A percentile compares a stretch with the other conserved stretches of the same genome.
These are phyloP conservation scores for Sphenostylis stenocarpa DNA, from an alignment of 306 rosid genomes.

Conservation along the genomic window DNA sequence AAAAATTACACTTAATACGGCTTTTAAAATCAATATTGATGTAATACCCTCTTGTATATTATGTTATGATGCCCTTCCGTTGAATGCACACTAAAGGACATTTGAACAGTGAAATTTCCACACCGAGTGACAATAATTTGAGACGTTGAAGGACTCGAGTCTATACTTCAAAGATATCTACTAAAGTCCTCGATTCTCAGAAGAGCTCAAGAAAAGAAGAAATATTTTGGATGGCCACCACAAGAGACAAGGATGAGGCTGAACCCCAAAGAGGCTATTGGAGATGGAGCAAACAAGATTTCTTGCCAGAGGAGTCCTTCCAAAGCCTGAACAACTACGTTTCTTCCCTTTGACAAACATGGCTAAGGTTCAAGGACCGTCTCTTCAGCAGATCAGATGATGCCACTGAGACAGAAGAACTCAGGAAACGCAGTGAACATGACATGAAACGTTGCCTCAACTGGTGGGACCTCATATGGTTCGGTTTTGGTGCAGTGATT, in stretches of 20 bases:
- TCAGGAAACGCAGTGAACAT: constrained; percentile 59
- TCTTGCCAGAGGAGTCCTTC: constrained; percentile 80
- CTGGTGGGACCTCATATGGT: constrained; percentile 89
- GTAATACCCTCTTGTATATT: neutral
- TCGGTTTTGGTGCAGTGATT: constrained; percentile 72
- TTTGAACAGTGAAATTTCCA: neutral
- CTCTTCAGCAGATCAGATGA: constrained; percentile 59
- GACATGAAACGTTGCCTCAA: constrained; percentile 60
- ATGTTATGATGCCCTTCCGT: neutral
- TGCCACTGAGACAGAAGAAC: constrained; percentile 47
- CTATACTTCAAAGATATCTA: neutral
- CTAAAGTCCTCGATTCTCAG: neutral
- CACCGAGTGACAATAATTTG: constrained; percentile 4
- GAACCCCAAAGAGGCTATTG: constrained; percentile 56
- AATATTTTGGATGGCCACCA: constrained; percentile 33
- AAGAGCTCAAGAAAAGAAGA: neutral
- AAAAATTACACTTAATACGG: no score
- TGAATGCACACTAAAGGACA: neutral
- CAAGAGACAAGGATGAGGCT: constrained; percentile 11
- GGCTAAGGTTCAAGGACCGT: constrained; percentile 63
- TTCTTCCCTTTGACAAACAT: constrained; percentile 57
- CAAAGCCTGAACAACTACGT: constrained; percentile 61
- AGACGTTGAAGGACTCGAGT: neutral
- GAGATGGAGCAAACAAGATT: constrained; percentile 78
- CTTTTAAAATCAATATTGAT: no score